Evolutionary conservation across 371 early-diverging fungal species (phyloP).

Genomic region (Mycotypha africana): DNA sequence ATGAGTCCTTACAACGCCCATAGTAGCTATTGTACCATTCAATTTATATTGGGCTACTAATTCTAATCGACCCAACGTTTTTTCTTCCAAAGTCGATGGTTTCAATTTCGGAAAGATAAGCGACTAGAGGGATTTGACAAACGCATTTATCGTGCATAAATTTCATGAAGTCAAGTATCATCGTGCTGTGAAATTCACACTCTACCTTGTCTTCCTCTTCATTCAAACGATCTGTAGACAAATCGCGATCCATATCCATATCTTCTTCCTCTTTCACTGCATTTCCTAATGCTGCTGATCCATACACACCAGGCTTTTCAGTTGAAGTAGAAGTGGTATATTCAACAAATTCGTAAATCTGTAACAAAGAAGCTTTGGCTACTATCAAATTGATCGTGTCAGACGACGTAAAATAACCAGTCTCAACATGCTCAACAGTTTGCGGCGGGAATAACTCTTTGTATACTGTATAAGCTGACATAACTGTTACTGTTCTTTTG

Average conservation of each 20-base stretch:
- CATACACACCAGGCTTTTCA: conserved; percentile 16
- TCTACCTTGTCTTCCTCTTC: conserved; percentile 16
- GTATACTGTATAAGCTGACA: conserved; percentile 66
- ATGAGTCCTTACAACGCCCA: conserved; percentile 70
- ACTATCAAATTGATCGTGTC: conserved; percentile 73
- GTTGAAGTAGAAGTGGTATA: conserved; percentile 36
- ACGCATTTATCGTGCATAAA: too few species aligned
- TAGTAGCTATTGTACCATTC: conserved; percentile 76
- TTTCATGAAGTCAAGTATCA: too few species aligned
- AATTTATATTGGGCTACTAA: conserved; percentile 70
- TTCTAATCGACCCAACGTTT: conserved; percentile 66
- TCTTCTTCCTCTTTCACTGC: conserved; percentile 15
- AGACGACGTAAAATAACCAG: conserved; percentile 69
- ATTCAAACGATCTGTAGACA: conserved; percentile 9
- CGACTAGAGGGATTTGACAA: too few species aligned
- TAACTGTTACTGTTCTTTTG: too few species aligned
- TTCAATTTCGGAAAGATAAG: conserved; percentile 40
- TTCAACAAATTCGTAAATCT: conserved; percentile 75
- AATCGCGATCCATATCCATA: conserved; percentile 10
- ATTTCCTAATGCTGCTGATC: too few species aligned
- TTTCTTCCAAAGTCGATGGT: conserved; percentile 23
- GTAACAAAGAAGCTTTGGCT: conserved; percentile 69
- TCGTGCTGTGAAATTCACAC: neutral
- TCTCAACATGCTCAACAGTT: conserved; percentile 70
- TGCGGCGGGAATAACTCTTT: conserved; percentile 80